phyloP scores from a whole-genome alignment of 2,329 filamentous ascomycete genomes.

The Lachnellula arida region DNA sequence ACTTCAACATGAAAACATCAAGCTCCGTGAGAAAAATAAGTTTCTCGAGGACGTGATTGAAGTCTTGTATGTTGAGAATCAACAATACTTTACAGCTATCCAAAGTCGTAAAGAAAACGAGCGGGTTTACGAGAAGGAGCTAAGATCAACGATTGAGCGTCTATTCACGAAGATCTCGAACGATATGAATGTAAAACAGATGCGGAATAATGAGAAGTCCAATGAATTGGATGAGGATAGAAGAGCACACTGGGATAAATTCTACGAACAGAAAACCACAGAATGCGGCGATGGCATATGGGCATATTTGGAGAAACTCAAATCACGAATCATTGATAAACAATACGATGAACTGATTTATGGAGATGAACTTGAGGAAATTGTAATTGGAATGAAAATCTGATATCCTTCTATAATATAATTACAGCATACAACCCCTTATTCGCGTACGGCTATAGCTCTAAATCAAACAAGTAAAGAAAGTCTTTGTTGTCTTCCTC shows the following conservation, averaged over 20 bases:
- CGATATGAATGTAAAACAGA: too few relatives aligned
- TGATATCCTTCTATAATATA: too few relatives aligned
- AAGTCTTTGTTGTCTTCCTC: too few relatives aligned
- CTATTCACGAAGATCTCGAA: too few relatives aligned
- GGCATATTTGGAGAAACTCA: neutral
- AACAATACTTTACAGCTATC: neutral
- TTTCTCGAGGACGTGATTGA: neutral
- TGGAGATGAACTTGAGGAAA: neutral
- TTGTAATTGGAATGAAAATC: neutral
- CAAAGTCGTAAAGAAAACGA: neutral
- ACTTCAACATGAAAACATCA: neutral
- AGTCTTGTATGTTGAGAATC: neutral
- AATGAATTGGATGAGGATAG: too few relatives aligned
- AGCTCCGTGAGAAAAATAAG: neutral
- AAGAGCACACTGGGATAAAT: neutral
- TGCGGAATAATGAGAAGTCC: too few relatives aligned
- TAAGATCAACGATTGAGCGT: neutral
- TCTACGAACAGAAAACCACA: neutral
- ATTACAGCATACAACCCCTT: too few relatives aligned
- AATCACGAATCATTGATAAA: neutral
- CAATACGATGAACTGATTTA: neutral
- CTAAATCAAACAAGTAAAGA: too few relatives aligned
- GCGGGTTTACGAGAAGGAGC: neutral
- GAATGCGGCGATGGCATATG: neutral
- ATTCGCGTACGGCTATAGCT: too few relatives aligned